Base-by-base conservation (phyloP, 2,329 filamentous ascomycete genomes). In the Ascosphaera aggregata region DNA sequence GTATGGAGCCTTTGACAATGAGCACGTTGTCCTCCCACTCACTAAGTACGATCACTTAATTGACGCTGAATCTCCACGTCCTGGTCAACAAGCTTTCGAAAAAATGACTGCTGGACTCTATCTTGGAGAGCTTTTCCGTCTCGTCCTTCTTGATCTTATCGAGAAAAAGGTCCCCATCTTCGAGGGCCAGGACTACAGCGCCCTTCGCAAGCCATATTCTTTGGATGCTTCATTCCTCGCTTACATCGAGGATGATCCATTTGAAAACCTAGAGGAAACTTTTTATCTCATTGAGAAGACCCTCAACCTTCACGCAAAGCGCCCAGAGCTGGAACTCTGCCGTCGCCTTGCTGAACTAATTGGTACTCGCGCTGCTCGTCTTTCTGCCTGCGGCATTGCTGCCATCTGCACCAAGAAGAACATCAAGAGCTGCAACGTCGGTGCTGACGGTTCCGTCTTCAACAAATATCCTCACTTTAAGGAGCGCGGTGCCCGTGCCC, bases 391-490 rank as follows among this genome's bases (percentile, higher is more conserved):
- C 53, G 89, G 89, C 60, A 81, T 98, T 40, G 84, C 86, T 9
- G 89, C 86, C 42, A 94, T 98, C 53, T 84, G 80, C 69, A 91
- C 77, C 63, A 95, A 95, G 75, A 95, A 94, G 71, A 70, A 72
- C 48, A 86, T 85, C 59, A 62, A 78, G 52, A 69, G 71, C 30
- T 92, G 81, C 64, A 89, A 95, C 58, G 89, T 98, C 34, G 89
- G 89, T 50, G 89, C 89, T 39, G 89, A 98, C 54, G 89, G 89
- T 30, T 92, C 81, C 15, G 86, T 98, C 40, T 98, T 98, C 66
- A 94, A 93, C 69, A 95, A 95, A 59, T 98, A 98, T 62, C 89
- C 89, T 9, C 80, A 93, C 62, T 98, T 98, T 71, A 94, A 94
- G 67, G 72, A 75, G 42, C 78, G 89, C 40, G 85, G 86, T 41